A percentile compares a stretch with the other conserved stretches of the same genome.
Conservation (phyloP, 306 rosid genomes). For the Cicer yamashitae region DNA sequence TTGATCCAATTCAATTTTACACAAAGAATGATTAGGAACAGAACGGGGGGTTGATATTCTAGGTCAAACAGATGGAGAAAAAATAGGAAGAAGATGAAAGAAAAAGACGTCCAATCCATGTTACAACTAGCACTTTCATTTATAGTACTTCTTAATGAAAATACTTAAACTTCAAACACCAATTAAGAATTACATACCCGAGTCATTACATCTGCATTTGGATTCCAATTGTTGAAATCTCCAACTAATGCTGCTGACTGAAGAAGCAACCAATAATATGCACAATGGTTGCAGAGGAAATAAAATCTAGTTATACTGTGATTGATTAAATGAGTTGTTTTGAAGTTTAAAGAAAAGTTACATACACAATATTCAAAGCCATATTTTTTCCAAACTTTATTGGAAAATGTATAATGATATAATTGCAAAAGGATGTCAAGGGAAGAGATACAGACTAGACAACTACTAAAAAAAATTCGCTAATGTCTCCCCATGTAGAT, state of each 20-base stretch:
- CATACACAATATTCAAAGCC: constrained; percentile 37
- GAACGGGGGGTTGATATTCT: constrained; percentile 34
- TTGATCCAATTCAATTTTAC: constrained; percentile 28
- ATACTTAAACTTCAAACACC: constrained; percentile 37
- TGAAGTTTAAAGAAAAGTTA: constrained; percentile 21
- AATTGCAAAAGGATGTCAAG: constrained; percentile 4
- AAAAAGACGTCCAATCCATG: constrained; percentile 13
- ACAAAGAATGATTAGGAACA: constrained; percentile 26
- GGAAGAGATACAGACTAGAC: constrained; percentile 24
- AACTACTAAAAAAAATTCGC: constrained; percentile 15
- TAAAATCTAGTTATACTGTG: constrained; percentile 6
- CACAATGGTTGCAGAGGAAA: constrained; percentile 36
- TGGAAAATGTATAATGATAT: constrained; percentile 28
- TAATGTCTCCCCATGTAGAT: constrained; percentile 10
- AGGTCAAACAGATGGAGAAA: constrained; percentile 23
- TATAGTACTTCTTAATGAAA: constrained; percentile 7
- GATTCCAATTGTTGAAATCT: constrained; percentile 97
- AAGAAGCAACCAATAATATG: constrained; percentile 45
- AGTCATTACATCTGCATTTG: constrained; percentile 80
- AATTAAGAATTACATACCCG: constrained; percentile 63
- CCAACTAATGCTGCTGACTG: constrained; percentile 96
- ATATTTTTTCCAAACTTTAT: constrained; percentile 32
- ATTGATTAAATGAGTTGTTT: constrained; percentile 23
- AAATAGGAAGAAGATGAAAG: constrained; percentile 4
- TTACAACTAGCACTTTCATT: constrained; percentile 21